These are phyloP conservation scores for Cryptosporidium ubiquitum DNA, from an alignment of 169 alveolate species.

Conservation along the genomic window DNA sequence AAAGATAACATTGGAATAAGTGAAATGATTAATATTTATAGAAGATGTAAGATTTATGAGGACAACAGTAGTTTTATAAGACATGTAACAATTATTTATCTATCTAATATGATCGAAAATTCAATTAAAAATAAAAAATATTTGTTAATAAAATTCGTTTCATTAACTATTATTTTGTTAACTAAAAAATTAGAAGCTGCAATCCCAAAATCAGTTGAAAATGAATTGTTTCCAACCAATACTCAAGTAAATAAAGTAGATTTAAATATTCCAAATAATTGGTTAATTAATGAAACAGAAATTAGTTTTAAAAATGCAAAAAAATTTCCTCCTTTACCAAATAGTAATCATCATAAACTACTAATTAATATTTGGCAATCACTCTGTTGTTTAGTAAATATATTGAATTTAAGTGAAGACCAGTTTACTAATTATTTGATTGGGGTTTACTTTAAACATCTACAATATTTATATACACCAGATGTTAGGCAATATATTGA, in stretches of 20 bases:
- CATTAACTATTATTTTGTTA: slow-evolving; percentile 46
- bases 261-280: slow-evolving; percentile 26
- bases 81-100: slow-evolving; percentile 26
- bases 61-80: slow-evolving; percentile 33
- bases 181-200: slow-evolving; percentile 59
- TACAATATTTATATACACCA: slow-evolving; percentile 25
- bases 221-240: not conserved
- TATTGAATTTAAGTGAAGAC: slow-evolving; percentile 7
- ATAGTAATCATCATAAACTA: slow-evolving; percentile 76
- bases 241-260: not conserved
- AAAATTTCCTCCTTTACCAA: slow-evolving; percentile 76
- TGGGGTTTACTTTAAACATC: slow-evolving; percentile 24
- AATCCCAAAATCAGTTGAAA: slow-evolving; percentile 17
- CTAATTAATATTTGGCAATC: slow-evolving; percentile 77
- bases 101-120: slow-evolving; percentile 59
- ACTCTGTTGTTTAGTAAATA: slow-evolving; percentile 73
- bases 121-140: slow-evolving; percentile 42
- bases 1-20: not conserved
- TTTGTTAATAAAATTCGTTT: slow-evolving; percentile 28
- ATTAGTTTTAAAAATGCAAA: slow-evolving; percentile 4
- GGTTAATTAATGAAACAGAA: slow-evolving; percentile 34
- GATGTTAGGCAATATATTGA: slow-evolving; percentile 72
- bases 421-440: slow-evolving; percentile 4
- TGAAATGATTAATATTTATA: slow-evolving; percentile 17
- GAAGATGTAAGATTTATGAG: slow-evolving; percentile 63